A percentile compares a stretch with the other conserved stretches of the same genome.
Evolutionary conservation across 1,139 yeast species (phyloP).

Genomic region (Chernovozyma aurita): DNA sequence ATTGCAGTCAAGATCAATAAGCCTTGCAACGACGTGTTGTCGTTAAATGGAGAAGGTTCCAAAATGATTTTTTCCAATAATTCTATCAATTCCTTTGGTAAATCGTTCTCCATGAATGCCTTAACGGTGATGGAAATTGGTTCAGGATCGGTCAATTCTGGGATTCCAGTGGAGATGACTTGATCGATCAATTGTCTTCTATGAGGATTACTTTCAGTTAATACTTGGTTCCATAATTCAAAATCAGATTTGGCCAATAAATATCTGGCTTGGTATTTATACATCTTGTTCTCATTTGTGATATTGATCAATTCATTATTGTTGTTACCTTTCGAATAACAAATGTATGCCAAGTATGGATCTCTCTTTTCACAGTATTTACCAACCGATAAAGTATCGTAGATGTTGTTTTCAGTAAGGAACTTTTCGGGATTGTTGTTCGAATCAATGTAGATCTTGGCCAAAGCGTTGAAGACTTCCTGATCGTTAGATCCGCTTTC

Average conservation of each 20-base stretch:
- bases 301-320: constrained; percentile 85
- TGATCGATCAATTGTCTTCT: constrained; percentile 91
- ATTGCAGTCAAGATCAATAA: constrained; percentile 88
- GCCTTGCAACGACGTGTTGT: constrained; percentile 92
- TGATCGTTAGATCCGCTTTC: constrained; percentile 86
- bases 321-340: constrained; percentile 91
- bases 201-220: constrained; percentile 71
- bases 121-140: constrained; percentile 94
- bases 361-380: constrained; percentile 98
- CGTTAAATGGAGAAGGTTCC: constrained; percentile 96
- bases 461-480: constrained; percentile 90
- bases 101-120: constrained; percentile 94
- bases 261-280: constrained; percentile 97
- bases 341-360: constrained; percentile 95
- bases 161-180: constrained; percentile 93
- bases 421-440: constrained; percentile 97
- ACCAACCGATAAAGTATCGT: constrained; percentile 93
- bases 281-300: constrained; percentile 97
- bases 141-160: constrained; percentile 92
- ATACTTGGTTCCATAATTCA: constrained; percentile 75
- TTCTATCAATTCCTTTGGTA: constrained; percentile 90
- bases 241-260: constrained; percentile 81
- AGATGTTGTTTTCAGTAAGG: constrained; percentile 81
- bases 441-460: constrained; percentile 95
- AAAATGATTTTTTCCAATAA: constrained; percentile 89